Evolutionary conservation across 257 asterid genomes (phyloP).

Genomic region (Nicotiana knightiana): DNA sequence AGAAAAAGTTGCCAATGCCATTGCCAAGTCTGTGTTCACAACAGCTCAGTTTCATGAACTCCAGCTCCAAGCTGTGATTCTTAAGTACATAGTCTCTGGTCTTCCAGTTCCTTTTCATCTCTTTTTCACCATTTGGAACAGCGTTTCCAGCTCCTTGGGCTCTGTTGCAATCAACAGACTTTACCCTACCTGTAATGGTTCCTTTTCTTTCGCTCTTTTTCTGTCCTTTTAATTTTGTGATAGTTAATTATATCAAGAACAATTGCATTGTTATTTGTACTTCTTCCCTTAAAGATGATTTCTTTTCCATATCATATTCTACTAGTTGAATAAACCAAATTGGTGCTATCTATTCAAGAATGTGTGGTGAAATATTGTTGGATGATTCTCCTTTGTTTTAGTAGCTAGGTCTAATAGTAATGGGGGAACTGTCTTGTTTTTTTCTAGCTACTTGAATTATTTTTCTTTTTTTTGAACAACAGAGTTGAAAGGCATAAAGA

Average conservation of each 20-base stretch:
- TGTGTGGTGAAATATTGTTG: neutral
- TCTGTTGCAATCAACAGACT: constrained; percentile 15
- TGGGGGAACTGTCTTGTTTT: neutral
- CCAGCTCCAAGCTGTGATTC: constrained; percentile 29
- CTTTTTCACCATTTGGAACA: constrained; percentile 36
- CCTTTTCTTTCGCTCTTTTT: neutral
- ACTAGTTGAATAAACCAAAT: neutral
- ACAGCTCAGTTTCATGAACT: constrained; percentile 37
- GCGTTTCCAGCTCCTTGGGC: constrained; percentile 29
- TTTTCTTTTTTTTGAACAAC: neutral
- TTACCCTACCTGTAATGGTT: constrained; percentile 40
- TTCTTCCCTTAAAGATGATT: neutral
- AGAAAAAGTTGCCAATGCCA: constrained; percentile 6
- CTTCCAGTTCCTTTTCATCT: constrained; percentile 38
- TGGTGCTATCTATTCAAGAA: neutral
- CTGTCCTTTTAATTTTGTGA: neutral
- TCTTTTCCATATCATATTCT: neutral
- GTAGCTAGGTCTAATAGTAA: neutral
- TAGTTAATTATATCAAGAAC: neutral
- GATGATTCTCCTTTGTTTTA: neutral
- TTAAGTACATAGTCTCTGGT: constrained; percentile 29
- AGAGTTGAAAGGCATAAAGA: neutral
- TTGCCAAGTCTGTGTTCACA: constrained; percentile 21
- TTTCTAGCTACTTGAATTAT: neutral
- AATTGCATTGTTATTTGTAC: neutral